Percentiles rank a stretch among this genome's conserved stretches.
Evolutionary conservation across 2,329 filamentous ascomycete genomes (phyloP).

Genomic region (Phialophora tarda): DNA sequence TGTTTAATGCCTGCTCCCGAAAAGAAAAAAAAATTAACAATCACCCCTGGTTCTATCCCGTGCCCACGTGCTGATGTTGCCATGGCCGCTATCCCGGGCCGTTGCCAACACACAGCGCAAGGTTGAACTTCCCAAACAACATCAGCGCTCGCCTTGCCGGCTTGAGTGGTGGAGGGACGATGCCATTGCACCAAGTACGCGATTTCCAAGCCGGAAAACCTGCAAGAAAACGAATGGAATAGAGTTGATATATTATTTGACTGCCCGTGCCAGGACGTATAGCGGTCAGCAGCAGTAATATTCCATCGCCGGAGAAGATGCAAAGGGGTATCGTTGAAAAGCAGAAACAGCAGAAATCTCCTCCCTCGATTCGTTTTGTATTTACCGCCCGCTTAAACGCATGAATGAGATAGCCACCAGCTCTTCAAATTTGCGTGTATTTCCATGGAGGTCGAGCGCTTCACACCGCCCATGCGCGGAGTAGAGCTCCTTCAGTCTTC

Average conservation of each 20-base stretch:
- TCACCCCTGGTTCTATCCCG: neutral
- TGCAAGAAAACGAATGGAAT: neutral
- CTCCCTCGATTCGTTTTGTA: neutral
- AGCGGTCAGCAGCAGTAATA: neutral
- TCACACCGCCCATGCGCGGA: neutral
- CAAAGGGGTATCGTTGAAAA: conserved; percentile 9
- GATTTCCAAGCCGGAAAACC: neutral
- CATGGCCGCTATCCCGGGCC: neutral
- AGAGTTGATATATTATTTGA: conserved; percentile 1
- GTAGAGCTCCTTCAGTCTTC: neutral
- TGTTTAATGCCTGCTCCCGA: conserved; percentile 1
- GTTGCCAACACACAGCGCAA: conserved; percentile 10
- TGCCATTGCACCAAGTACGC: neutral
- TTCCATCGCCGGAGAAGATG: neutral
- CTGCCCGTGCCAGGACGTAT: neutral
- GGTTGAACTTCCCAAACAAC: neutral
- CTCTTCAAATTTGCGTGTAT: neutral
- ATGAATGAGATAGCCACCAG: neutral
- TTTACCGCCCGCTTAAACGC: neutral
- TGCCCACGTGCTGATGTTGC: conserved; percentile 25
- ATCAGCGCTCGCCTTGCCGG: too few relatives aligned
- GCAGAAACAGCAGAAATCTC: neutral
- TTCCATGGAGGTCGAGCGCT: neutral
- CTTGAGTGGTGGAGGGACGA: neutral
- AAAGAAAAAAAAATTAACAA: neutral